phyloP scores from a whole-genome alignment of 371 early-diverging fungal species.

The Mortierella sp. region DNA sequence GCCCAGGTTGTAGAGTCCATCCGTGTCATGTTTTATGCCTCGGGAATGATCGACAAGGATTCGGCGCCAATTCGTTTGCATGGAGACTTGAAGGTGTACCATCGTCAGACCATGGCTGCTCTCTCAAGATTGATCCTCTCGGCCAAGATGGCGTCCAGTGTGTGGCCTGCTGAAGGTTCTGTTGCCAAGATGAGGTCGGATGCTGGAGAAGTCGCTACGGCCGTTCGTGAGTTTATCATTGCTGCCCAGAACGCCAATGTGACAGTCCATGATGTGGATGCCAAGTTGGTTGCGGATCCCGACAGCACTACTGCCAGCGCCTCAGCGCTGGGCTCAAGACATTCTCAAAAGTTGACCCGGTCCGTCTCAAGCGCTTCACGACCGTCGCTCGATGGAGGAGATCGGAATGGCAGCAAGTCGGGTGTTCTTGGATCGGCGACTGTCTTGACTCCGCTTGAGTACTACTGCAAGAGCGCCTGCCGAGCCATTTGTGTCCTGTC shows the following conservation, averaged over 20 bases:
- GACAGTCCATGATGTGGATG: conserved; percentile 47
- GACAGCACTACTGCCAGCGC: neutral
- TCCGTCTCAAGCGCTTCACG: conserved; percentile 38
- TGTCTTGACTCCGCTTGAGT: conserved; percentile 48
- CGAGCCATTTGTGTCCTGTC: conserved; percentile 45
- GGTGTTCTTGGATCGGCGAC: conserved; percentile 2
- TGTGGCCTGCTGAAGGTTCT: conserved; percentile 87
- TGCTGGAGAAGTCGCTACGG: conserved; percentile 69
- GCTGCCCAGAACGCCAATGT: conserved; percentile 29
- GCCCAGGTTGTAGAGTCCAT: conserved; percentile 80
- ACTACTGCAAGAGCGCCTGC: conserved; percentile 51
- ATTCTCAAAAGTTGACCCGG: conserved; percentile 27
- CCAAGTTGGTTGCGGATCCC: conserved; percentile 31
- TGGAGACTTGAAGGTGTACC: conserved; percentile 77
- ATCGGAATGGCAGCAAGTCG: conserved; percentile 15
- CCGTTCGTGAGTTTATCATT: conserved; percentile 41
- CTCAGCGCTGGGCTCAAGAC: neutral
- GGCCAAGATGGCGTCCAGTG: conserved; percentile 84
- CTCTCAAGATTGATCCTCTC: conserved; percentile 87
- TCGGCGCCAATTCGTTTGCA: conserved; percentile 73
- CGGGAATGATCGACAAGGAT: conserved; percentile 82
- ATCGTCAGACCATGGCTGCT: conserved; percentile 84
- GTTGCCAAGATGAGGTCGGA: conserved; percentile 72
- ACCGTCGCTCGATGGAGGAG: conserved; percentile 14
- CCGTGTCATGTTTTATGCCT: conserved; percentile 85